Evolutionary conservation across 148 eudicot genomes (phyloP).

Genomic region (Diospyros lotus): DNA sequence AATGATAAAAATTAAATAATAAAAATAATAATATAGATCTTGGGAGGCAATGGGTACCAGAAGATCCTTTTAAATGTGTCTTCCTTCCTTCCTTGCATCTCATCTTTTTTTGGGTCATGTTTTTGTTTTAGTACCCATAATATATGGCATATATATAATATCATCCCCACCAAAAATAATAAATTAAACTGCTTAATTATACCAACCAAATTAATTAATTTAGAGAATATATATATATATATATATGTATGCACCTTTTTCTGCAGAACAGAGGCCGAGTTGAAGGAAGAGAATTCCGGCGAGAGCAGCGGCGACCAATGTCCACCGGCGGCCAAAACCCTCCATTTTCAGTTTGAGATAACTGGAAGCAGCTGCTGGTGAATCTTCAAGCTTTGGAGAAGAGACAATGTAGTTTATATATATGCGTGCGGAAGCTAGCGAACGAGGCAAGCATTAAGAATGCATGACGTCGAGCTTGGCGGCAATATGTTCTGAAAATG

Average conservation of each 20-base stretch:
- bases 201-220: neutral
- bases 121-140: too few relatives aligned
- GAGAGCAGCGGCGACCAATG: slow-evolving; percentile 14
- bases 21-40: too few relatives aligned
- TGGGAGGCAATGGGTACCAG: too few relatives aligned
- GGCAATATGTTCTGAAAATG: slow-evolving; percentile 1
- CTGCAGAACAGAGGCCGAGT: slow-evolving; percentile 29
- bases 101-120: neutral
- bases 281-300: slow-evolving; percentile 21
- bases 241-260: slow-evolving; percentile 24
- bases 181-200: too few relatives aligned
- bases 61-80: too few relatives aligned
- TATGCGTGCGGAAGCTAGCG: neutral
- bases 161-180: too few relatives aligned
- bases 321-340: slow-evolving; percentile 22
- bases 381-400: too few relatives aligned
- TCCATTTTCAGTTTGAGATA: neutral
- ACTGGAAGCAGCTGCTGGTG: too few relatives aligned
- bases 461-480: neutral
- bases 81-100: neutral
- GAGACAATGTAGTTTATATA: neutral
- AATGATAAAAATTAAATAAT: too few relatives aligned
- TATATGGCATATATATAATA: neutral
- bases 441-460: too few relatives aligned
- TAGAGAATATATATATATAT: neutral